Evolutionary conservation across 352 stramenopile species (phyloP), one percentile per base, ranked within the genome.

Genomic region (Phytopythium cucurbitacearum): DNA sequence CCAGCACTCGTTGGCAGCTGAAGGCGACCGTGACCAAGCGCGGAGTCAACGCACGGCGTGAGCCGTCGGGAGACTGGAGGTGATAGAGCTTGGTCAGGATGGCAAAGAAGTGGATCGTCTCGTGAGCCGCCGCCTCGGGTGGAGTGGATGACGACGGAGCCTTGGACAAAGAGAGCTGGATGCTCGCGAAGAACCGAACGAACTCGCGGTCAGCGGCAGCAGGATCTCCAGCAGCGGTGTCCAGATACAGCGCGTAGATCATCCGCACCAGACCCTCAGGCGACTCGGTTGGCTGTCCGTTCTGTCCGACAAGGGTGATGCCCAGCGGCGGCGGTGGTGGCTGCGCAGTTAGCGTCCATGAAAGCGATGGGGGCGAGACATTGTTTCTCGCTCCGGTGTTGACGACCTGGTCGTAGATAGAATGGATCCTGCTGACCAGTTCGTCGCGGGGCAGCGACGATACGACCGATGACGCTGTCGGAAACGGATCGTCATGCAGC

Each of bases 1-100:
- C 46, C n/a, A 81, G 56, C n/a, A 78, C 53, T 12, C 65, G 62
- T 21, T 69, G 53, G 32, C 66, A 71, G 42, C 68, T 67, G 37
- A 69, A 74, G 45, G 76, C 63, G 3, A 74, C 52, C 3, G 54
- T 35, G 40, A 78, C 73, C 10, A 66, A 37, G 12, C 62, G 59
- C 1, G 56, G 45, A 0, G 64, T 56, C 0, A 72, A 43, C 34
- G 44, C 36, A 6, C 51, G 45, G 9, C 62, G 52, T 4, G 41
- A 33, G 37, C 48, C 54, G 0, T 43, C 45, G 32, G 11, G 40
- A 7, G 10, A 42, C 11, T 53, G 53, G 7, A 60, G 11, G 4
- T 62, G 44, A 34, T 67, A 59, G 1, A 80, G 51, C 21, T 60
- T 59, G 4, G 53, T 63, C 40, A 81, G 55, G 13, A 66, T 50